A percentile compares a stretch with the other conserved stretches of the same genome.
phyloP scores from a whole-genome alignment of 345 rosid species.

The Nasturtium officinale region DNA sequence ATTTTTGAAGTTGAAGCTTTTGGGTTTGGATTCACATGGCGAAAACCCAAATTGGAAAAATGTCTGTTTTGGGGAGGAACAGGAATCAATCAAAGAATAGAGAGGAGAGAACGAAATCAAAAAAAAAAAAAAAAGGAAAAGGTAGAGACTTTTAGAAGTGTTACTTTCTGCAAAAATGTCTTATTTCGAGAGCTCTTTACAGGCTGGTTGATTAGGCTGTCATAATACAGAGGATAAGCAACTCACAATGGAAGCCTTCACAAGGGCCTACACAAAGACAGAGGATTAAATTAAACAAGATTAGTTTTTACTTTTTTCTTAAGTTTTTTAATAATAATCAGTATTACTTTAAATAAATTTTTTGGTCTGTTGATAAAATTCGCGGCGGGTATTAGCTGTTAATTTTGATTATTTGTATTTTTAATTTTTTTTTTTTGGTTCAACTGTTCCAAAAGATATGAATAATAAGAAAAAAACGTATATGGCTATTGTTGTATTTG shows the following conservation, averaged over 20 bases:
- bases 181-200: constrained; percentile 58
- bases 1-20: constrained; percentile 10
- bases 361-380: constrained; percentile 22
- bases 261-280: constrained; percentile 34
- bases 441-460: constrained; percentile 27
- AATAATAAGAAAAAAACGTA: constrained; percentile 20
- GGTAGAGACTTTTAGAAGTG: constrained; percentile 38
- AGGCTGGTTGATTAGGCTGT: constrained; percentile 93
- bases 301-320: not conserved
- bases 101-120: constrained; percentile 21
- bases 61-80: constrained; percentile 24
- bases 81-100: constrained; percentile 18
- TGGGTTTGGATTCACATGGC: constrained; percentile 36
- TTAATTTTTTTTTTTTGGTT: not conserved
- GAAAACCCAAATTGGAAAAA: constrained; percentile 37
- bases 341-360: not conserved
- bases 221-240: constrained; percentile 47
- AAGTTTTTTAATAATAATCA: constrained; percentile 4
- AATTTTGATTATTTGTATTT: constrained; percentile 9
- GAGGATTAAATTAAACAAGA: constrained; percentile 13
- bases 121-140: not conserved
- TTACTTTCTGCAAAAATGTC: constrained; percentile 46
- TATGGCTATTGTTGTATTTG: constrained; percentile 18
- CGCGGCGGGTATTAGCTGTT: constrained; percentile 43
- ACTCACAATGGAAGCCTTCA: constrained; percentile 47